Evolutionary conservation across 768 basidiomycete genomes (phyloP).

Genomic region (Strobilomyces echinocephalus): DNA sequence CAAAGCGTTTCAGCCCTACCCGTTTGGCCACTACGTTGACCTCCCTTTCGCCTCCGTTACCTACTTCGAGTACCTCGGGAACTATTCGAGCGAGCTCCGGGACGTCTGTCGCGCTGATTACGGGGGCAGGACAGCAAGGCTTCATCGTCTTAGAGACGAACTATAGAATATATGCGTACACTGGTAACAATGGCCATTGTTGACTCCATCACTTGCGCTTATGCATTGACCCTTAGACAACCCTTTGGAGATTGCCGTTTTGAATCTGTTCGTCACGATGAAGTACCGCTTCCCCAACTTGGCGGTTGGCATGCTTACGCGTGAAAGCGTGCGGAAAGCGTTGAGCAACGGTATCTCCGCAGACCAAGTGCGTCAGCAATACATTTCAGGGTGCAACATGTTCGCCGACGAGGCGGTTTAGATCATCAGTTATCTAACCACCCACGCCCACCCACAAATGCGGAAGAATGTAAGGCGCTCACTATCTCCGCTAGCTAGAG

Average conservation of each 20-base stretch:
- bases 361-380: slow-evolving; percentile 65
- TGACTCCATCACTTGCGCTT: slow-evolving; percentile 4
- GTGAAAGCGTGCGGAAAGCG: slow-evolving; percentile 93
- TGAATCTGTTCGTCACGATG: slow-evolving; percentile 89
- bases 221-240: slow-evolving; percentile 57
- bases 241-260: slow-evolving; percentile 90
- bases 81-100: slow-evolving; percentile 12
- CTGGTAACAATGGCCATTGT: slow-evolving; percentile 48
- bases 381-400: slow-evolving; percentile 11
- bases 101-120: slow-evolving; percentile 34
- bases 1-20: slow-evolving; percentile 87
- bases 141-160: slow-evolving; percentile 98
- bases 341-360: slow-evolving; percentile 94
- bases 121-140: slow-evolving; percentile 65
- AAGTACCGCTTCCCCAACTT: slow-evolving; percentile 96
- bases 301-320: slow-evolving; percentile 91
- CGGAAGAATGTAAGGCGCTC: slow-evolving; percentile 67
- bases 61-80: slow-evolving; percentile 41
- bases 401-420: slow-evolving; percentile 31
- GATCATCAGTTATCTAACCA: slow-evolving; percentile 93
- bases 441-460: slow-evolving; percentile 98
- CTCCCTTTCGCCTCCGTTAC: slow-evolving; percentile 79
- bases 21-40: slow-evolving; percentile 92
- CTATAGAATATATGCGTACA: slow-evolving; percentile 97
- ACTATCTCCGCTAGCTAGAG: slow-evolving; percentile 8